phyloP scores from a whole-genome alignment of 352 stramenopile species.

The Phytophthora kernoviae region DNA sequence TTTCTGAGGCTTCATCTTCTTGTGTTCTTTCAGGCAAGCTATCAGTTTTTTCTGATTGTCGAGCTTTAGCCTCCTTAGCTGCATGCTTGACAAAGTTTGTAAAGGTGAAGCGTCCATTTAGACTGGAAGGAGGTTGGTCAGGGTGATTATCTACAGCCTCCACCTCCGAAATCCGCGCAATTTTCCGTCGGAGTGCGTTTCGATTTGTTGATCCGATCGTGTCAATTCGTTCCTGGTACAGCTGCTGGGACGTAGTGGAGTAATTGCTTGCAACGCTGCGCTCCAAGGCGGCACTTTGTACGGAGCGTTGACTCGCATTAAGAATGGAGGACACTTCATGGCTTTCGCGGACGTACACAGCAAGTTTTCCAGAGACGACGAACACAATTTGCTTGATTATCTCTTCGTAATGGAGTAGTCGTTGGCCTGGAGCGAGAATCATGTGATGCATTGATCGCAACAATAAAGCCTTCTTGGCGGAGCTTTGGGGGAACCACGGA shows the following conservation, averaged over 20 bases:
- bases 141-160: constrained; percentile 8
- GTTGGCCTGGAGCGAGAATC: constrained; percentile 41
- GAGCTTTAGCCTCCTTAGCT: constrained; percentile 19
- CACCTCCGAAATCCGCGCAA: constrained; percentile 26
- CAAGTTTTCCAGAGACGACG: constrained; percentile 48
- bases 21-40: not conserved
- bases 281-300: constrained; percentile 62
- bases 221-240: constrained; percentile 36
- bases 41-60: constrained; percentile 1
- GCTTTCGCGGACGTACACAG: constrained; percentile 45
- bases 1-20: constrained; percentile 1
- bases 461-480: constrained; percentile 43
- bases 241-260: constrained; percentile 66
- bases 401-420: constrained; percentile 45
- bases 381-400: constrained; percentile 50
- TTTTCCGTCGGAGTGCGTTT: constrained; percentile 24
- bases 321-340: constrained; percentile 45
- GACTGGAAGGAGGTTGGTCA: constrained; percentile 4
- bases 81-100: constrained; percentile 58
- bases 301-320: constrained; percentile 58
- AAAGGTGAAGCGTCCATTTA: constrained; percentile 44
- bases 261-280: constrained; percentile 69
- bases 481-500: constrained; percentile 35
- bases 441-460: constrained; percentile 38
- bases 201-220: constrained; percentile 8